Percentiles rank a stretch among this genome's conserved stretches.
phyloP scores from a whole-genome alignment of 441 rosid genomes.

The Cnidoscolus chayamansa region DNA sequence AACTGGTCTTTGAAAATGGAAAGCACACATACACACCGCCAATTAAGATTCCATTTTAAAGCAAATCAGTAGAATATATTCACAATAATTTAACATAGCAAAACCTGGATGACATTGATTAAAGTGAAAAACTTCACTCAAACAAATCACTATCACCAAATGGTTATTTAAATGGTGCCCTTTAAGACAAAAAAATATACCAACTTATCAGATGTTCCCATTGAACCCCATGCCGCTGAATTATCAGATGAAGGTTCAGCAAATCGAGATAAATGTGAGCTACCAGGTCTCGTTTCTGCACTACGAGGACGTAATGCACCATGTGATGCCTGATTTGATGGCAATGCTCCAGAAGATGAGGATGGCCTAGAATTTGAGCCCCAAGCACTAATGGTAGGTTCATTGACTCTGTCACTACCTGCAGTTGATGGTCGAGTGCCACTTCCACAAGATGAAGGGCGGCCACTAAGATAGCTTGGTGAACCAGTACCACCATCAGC shows the following conservation, averaged over 20 bases:
- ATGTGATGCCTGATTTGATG: constrained; percentile 69
- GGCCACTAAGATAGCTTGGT: constrained; percentile 75
- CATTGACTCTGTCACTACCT: constrained; percentile 74
- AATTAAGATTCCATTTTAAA: neutral
- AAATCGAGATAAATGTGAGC: constrained; percentile 95
- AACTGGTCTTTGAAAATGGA: neutral
- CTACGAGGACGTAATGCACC: constrained; percentile 81
- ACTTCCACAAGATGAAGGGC: constrained; percentile 95
- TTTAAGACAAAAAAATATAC: constrained; percentile 39
- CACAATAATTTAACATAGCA: neutral
- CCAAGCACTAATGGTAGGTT: constrained; percentile 58
- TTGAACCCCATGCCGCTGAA: constrained; percentile 54
- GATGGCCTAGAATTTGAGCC: constrained; percentile 88
- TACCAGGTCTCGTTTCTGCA: constrained; percentile 98
- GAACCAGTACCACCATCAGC: constrained; percentile 75
- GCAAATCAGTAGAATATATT: neutral
- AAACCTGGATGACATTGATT: neutral
- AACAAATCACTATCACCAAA: neutral
- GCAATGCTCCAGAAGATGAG: constrained; percentile 82
- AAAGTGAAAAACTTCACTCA: neutral
- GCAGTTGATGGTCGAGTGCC: constrained; percentile 94
- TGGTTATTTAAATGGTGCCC: neutral
- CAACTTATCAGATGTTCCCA: constrained; percentile 55
- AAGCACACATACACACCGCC: neutral
- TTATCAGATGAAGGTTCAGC: constrained; percentile 74